Percentiles rank a stretch among this genome's conserved stretches.
phyloP scores from a whole-genome alignment of 192 early-diverging fungal genomes.

The Coemansia sp. region DNA sequence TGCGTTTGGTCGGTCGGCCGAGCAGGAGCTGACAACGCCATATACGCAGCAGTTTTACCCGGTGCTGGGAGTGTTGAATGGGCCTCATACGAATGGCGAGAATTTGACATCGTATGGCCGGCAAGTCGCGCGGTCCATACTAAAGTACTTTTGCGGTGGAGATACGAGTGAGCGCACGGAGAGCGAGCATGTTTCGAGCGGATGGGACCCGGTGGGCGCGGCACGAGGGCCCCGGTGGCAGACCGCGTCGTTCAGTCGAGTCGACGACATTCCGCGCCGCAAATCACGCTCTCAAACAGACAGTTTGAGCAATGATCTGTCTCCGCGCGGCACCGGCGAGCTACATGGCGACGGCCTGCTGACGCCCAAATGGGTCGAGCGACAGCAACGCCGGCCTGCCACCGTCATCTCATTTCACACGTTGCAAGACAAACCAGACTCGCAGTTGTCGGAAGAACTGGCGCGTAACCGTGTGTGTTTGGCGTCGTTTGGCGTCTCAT shows the following conservation, averaged over 20 bases:
- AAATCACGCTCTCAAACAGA: slow-evolving; percentile 9
- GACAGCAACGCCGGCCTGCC: slow-evolving; percentile 35
- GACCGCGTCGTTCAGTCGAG: slow-evolving; percentile 17
- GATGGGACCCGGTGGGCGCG: slow-evolving; percentile 27
- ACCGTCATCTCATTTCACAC: slow-evolving; percentile 37
- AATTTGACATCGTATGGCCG: slow-evolving; percentile 25
- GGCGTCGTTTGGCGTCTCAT: slow-evolving; percentile 29
- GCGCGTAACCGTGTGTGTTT: slow-evolving; percentile 50
- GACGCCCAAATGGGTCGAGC: slow-evolving; percentile 28
- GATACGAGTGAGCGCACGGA: background rate
- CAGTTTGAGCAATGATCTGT: slow-evolving; percentile 8
- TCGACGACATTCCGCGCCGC: slow-evolving; percentile 44
- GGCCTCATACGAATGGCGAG: slow-evolving; percentile 3
- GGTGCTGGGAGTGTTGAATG: slow-evolving; percentile 40
- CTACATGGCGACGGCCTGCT: slow-evolving; percentile 26
- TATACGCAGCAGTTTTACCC: slow-evolving; percentile 45
- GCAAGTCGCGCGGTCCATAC: slow-evolving; percentile 36
- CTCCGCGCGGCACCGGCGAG: slow-evolving; percentile 13
- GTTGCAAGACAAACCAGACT: slow-evolving; percentile 9
- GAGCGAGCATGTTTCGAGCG: background rate
- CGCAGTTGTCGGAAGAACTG: slow-evolving; percentile 22
- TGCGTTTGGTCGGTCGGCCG: slow-evolving; percentile 18
- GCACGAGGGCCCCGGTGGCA: slow-evolving; percentile 30
- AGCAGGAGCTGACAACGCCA: slow-evolving; percentile 9
- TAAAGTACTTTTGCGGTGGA: slow-evolving; percentile 30